phyloP scores from a whole-genome alignment of 345 rosid species.

The Sisymbrium altissimum region DNA sequence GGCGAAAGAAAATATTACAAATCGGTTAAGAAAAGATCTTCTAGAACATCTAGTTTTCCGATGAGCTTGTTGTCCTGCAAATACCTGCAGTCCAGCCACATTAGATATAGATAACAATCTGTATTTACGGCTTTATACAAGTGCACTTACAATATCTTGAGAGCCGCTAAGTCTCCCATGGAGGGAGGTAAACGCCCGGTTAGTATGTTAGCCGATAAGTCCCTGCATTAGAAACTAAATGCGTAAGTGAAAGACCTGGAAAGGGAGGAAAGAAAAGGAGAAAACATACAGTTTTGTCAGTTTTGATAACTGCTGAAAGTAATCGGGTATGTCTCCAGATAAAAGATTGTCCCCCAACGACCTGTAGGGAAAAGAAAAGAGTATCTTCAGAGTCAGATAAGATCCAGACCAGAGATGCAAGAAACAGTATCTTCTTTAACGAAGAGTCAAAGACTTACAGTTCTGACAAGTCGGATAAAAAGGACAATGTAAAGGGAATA shows the following conservation, averaged over 20 bases:
- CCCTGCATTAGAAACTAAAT: slow-evolving; percentile 45
- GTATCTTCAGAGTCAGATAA: no score
- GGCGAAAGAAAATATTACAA: slow-evolving; percentile 44
- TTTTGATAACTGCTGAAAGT: slow-evolving; percentile 53
- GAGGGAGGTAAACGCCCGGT: slow-evolving; percentile 75
- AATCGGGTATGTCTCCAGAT: slow-evolving; percentile 68
- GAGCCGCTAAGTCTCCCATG: slow-evolving; percentile 57
- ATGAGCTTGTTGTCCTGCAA: slow-evolving; percentile 76
- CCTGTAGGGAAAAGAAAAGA: slow-evolving; percentile 36
- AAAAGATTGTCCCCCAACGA: slow-evolving; percentile 63
- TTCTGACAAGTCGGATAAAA: slow-evolving; percentile 42
- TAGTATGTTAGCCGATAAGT: slow-evolving; percentile 71
- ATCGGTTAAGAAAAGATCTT: slow-evolving; percentile 68
- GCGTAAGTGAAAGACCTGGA: slow-evolving; percentile 15
- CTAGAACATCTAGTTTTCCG: slow-evolving; percentile 70
- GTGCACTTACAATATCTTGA: slow-evolving; percentile 66
- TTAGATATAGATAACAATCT: slow-evolving; percentile 15
- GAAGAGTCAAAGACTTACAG: slow-evolving; percentile 52
- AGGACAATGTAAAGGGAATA: slow-evolving; percentile 49
- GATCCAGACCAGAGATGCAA: not conserved
- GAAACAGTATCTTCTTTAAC: slow-evolving; percentile 4
- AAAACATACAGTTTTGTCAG: slow-evolving; percentile 56
- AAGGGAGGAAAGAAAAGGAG: not conserved
- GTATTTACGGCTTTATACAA: not conserved
- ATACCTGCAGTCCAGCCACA: slow-evolving; percentile 51